phyloP scores from a whole-genome alignment of 768 basidiomycete genomes.

The Hericium alpestre region DNA sequence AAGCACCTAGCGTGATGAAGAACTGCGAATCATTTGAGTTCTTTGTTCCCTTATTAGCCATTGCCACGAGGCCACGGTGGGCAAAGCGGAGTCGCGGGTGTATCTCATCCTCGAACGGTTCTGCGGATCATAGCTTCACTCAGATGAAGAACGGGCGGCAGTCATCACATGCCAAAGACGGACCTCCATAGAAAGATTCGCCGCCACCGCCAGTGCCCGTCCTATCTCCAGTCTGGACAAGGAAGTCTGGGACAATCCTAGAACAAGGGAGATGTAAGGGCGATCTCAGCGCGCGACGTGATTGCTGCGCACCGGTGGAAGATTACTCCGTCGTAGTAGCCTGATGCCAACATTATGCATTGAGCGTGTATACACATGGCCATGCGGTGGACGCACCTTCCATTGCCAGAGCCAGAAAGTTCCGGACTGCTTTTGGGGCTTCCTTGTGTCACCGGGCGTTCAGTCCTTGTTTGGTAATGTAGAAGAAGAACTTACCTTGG shows the following conservation, averaged over 20 bases:
- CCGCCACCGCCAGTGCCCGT: slow-evolving; percentile 88
- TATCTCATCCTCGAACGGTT: slow-evolving; percentile 90
- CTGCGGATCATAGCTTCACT: slow-evolving; percentile 20
- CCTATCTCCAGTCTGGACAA: slow-evolving; percentile 90
- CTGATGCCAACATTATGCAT: slow-evolving; percentile 27
- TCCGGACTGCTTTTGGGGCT: slow-evolving; percentile 88
- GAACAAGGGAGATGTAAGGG: neutral
- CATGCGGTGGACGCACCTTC: slow-evolving; percentile 55
- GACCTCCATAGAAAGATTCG: slow-evolving; percentile 90
- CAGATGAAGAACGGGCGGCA: neutral
- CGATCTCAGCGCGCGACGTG: neutral
- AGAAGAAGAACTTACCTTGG: slow-evolving; percentile 44
- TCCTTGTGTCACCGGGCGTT: slow-evolving; percentile 37
- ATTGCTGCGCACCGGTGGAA: slow-evolving; percentile 63
- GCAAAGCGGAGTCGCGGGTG: slow-evolving; percentile 83
- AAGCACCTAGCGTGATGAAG: slow-evolving; percentile 79
- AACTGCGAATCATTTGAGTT: slow-evolving; percentile 93
- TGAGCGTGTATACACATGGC: neutral
- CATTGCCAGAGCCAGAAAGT: slow-evolving; percentile 80
- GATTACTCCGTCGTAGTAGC: slow-evolving; percentile 92
- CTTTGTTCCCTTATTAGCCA: slow-evolving; percentile 85
- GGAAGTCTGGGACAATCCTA: slow-evolving; percentile 82
- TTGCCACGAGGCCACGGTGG: slow-evolving; percentile 85
- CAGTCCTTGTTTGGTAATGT: neutral
- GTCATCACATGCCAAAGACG: slow-evolving; percentile 9